phyloP scores from a whole-genome alignment of 495 filamentous ascomycete genomes.

The Penicillium ochrochloron region DNA sequence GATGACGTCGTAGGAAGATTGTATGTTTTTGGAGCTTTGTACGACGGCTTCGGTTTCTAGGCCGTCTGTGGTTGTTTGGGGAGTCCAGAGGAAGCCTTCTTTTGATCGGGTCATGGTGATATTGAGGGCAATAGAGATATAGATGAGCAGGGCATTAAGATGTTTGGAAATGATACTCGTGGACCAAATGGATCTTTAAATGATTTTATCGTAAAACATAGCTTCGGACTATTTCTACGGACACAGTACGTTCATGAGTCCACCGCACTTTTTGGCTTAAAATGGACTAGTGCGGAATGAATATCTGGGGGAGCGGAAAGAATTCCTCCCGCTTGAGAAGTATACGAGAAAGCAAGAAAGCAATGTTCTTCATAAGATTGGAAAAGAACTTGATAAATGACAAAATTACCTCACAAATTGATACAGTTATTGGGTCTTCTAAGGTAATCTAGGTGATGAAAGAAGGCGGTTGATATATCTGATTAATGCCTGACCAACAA shows the following conservation, averaged over 20 bases:
- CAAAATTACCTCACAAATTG: not conserved
- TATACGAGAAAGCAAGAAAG: not conserved
- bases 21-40: not conserved
- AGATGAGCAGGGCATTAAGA: not conserved
- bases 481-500: no score
- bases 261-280: not conserved
- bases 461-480: no score
- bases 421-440: no score
- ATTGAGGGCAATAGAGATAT: not conserved
- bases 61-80: not conserved
- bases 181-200: not conserved
- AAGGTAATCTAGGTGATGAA: no score
- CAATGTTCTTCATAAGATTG: not conserved
- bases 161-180: not conserved
- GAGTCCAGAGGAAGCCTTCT: constrained; percentile 1
- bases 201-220: not conserved
- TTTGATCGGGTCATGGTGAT: not conserved
- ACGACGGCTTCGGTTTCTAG: not conserved
- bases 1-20: not conserved
- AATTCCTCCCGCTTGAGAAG: not conserved
- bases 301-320: not conserved
- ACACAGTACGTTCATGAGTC: not conserved
- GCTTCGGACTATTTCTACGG: not conserved
- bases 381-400: not conserved
- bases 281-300: not conserved